Conservation (phyloP, 805 yeast genomes). For the Kodamaea sagamina region DNA sequence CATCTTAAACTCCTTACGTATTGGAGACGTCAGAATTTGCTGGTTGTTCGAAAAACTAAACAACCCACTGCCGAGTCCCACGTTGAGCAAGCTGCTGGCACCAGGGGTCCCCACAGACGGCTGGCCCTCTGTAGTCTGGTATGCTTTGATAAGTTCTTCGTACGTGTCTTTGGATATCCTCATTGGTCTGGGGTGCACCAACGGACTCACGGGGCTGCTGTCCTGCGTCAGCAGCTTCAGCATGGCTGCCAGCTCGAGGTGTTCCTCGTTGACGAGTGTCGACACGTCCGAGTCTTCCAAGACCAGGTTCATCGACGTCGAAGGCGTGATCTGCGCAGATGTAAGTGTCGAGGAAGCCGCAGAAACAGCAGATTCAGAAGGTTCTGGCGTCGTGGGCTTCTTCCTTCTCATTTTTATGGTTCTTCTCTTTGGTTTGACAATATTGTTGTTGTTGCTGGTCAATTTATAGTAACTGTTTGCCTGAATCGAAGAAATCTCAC, state of each 20-base stretch:
- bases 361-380: slow-evolving; percentile 1
- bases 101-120: slow-evolving; percentile 4
- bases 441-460: slow-evolving; percentile 25
- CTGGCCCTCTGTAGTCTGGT: slow-evolving; percentile 6
- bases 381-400: slow-evolving; percentile 10
- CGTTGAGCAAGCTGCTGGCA: slow-evolving; percentile 18
- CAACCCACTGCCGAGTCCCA: slow-evolving; percentile 43
- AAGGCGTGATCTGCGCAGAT: slow-evolving; percentile 6
- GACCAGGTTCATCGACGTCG: slow-evolving; percentile 3
- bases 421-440: slow-evolving; percentile 45
- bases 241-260: not conserved
- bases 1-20: slow-evolving; percentile 18
- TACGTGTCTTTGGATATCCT: slow-evolving; percentile 16
- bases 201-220: slow-evolving; percentile 16
- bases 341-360: slow-evolving; percentile 1
- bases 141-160: slow-evolving; percentile 15
- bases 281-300: slow-evolving; percentile 12
- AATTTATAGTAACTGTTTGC: slow-evolving; percentile 40
- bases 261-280: slow-evolving; percentile 13
- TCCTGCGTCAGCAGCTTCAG: slow-evolving; percentile 1
- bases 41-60: slow-evolving; percentile 29
- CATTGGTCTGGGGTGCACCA: slow-evolving; percentile 20
- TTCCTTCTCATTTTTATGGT: slow-evolving; percentile 33
- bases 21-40: slow-evolving; percentile 32
- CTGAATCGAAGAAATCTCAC: slow-evolving; percentile 49